Evolutionary conservation across 805 yeast genomes (phyloP).

Genomic region (Tetrapisispora fleetii): DNA sequence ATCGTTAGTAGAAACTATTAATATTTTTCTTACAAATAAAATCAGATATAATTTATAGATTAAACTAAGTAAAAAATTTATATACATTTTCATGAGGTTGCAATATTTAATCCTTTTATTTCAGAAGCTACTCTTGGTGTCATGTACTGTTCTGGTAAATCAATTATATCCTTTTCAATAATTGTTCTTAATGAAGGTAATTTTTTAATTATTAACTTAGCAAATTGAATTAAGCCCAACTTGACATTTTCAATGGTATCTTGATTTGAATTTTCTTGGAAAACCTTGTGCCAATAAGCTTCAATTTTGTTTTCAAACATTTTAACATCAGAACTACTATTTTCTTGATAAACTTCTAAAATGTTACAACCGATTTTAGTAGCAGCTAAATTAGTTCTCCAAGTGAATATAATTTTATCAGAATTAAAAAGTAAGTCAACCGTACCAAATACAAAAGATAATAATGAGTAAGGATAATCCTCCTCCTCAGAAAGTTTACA

Average conservation of each 20-base stretch:
- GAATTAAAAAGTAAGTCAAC: conserved; percentile 23
- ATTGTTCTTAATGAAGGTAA: conserved; percentile 6
- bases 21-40: not conserved
- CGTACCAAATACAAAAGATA: conserved; percentile 26
- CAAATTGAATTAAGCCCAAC: conserved; percentile 38
- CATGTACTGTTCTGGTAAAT: conserved; percentile 29
- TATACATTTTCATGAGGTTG: not conserved
- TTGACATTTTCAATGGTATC: conserved; percentile 51
- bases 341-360: conserved; percentile 5
- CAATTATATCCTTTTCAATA: conserved; percentile 20
- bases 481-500: conserved; percentile 18
- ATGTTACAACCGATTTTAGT: conserved; percentile 33
- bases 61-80: not conserved
- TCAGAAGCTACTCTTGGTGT: conserved; percentile 40
- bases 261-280: conserved; percentile 26
- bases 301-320: conserved; percentile 5
- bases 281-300: conserved; percentile 19
- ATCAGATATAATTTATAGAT: not conserved
- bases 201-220: conserved; percentile 16
- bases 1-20: not conserved
- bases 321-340: not conserved
- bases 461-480: conserved; percentile 12
- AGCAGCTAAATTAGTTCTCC: conserved; percentile 48
- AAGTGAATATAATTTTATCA: conserved; percentile 33
- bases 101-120: conserved; percentile 10